Conservation (phyloP, 345 rosid species). For the Acer negundo region DNA sequence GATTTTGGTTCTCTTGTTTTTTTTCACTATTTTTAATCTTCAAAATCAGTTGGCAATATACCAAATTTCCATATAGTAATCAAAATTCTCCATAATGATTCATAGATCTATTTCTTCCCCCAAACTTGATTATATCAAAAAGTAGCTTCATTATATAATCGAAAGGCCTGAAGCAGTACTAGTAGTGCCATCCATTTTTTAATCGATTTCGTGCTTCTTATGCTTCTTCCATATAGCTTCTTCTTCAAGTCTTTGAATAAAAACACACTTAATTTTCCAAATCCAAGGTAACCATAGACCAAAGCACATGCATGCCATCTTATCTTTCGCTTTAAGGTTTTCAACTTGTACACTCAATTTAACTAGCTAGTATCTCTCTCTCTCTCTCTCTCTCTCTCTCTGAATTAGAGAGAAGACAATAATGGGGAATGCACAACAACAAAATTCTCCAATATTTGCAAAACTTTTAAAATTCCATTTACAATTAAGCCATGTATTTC, state of each 20-base stretch:
- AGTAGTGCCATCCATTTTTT: background rate
- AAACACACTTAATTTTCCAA: background rate
- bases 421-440: constrained; percentile 26
- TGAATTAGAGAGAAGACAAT: background rate
- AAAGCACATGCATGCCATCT: constrained; percentile 12
- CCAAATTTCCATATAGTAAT: too few species aligned
- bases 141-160: background rate
- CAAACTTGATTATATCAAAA: too few species aligned
- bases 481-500: constrained; percentile 9
- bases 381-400: background rate
- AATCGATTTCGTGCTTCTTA: background rate
- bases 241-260: background rate
- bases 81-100: too few species aligned
- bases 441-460: background rate
- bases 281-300: background rate
- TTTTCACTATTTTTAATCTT: too few species aligned
- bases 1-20: too few species aligned
- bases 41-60: too few species aligned
- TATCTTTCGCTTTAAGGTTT: constrained; percentile 5
- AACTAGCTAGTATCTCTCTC: background rate
- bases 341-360: background rate
- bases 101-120: too few species aligned
- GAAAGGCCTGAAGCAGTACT: background rate
- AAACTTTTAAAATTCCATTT: constrained; percentile 12
- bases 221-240: background rate